Percentiles rank a stretch among this genome's conserved stretches.
Evolutionary conservation across 2,329 filamentous ascomycete genomes (phyloP).

Genomic region (Phyllosticta capitalensis): DNA sequence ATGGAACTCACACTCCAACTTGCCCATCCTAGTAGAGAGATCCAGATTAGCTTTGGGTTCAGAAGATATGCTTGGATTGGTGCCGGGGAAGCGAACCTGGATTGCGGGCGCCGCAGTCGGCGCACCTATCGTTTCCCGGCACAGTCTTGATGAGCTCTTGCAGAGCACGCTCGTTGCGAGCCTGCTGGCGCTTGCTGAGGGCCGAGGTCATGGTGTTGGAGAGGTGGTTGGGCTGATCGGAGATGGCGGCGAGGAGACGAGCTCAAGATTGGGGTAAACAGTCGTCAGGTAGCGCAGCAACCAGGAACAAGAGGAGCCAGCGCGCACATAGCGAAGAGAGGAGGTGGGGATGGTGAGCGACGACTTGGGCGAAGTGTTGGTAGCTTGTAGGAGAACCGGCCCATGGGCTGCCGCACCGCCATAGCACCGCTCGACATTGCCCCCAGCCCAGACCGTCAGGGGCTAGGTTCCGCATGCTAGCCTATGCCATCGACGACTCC

Average conservation of each 20-base stretch:
- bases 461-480: neutral
- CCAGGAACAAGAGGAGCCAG: constrained; percentile 8
- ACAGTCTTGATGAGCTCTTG: constrained; percentile 80
- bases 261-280: constrained; percentile 7
- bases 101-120: constrained; percentile 84
- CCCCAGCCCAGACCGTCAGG: constrained; percentile 9
- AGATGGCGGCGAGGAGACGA: constrained; percentile 8
- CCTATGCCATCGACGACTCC: neutral
- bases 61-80: neutral
- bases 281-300: constrained; percentile 6
- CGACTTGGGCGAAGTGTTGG: neutral
- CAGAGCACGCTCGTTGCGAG: constrained; percentile 85
- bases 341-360: neutral
- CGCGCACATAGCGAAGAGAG: constrained; percentile 6
- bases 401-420: too few species aligned
- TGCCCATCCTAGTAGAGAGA: constrained; percentile 80
- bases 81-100: constrained; percentile 52
- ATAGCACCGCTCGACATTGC: neutral
- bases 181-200: constrained; percentile 93
- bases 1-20: constrained; percentile 75
- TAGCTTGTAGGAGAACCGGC: constrained; percentile 3
- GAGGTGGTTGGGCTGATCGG: constrained; percentile 6
- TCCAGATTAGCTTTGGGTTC: constrained; percentile 3
- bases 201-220: constrained; percentile 53
- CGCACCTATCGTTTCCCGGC: constrained; percentile 85